These are phyloP conservation scores for Thalia dealbata DNA, from an alignment of 176 grass and related monocot genomes.

Conservation along the genomic window DNA sequence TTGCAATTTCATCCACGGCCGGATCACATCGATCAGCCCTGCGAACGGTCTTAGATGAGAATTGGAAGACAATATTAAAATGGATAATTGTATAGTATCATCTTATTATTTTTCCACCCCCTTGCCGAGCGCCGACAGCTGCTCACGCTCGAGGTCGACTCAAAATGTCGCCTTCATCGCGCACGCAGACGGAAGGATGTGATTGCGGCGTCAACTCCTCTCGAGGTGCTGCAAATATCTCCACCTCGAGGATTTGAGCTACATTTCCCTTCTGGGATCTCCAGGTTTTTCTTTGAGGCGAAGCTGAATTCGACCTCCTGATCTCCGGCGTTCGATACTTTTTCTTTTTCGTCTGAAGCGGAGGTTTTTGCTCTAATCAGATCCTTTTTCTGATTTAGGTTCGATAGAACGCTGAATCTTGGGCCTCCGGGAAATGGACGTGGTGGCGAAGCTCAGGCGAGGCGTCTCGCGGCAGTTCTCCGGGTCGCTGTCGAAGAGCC, in stretches of 20 bases:
- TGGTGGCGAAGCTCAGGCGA: constrained; percentile 52
- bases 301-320: background rate
- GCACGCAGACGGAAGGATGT: too few relatives aligned
- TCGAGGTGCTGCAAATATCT: background rate
- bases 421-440: constrained; percentile 40
- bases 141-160: background rate
- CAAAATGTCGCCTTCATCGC: background rate
- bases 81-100: background rate
- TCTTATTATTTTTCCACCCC: too few relatives aligned
- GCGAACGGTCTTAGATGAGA: background rate
- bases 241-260: background rate
- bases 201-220: background rate
- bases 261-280: background rate
- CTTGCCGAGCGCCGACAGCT: background rate
- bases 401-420: background rate
- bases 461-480: constrained; percentile 77
- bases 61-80: background rate
- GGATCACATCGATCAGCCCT: background rate
- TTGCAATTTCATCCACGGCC: background rate
- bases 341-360: background rate
- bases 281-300: background rate
- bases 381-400: background rate
- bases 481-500: constrained; percentile 39
- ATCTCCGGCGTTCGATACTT: background rate
- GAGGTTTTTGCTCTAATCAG: background rate